Percentiles rank a stretch among this genome's conserved stretches.
phyloP scores from a whole-genome alignment of 306 rosid genomes.

The Sphenostylis stenocarpa region DNA sequence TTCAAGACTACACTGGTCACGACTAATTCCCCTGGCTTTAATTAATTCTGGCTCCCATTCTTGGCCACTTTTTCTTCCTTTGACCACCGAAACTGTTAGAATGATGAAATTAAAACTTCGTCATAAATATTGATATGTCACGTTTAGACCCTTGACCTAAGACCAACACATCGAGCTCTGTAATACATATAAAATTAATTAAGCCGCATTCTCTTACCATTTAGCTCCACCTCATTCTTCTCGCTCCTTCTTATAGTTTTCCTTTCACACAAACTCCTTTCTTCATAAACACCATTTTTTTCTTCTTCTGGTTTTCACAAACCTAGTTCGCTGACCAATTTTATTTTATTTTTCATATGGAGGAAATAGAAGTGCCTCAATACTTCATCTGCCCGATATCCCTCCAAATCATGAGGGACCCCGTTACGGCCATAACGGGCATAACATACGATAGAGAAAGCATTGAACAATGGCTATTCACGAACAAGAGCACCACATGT shows the following conservation, averaged over 20 bases:
- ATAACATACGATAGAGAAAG: slow-evolving; percentile 73
- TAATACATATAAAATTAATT: background rate
- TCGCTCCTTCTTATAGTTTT: background rate
- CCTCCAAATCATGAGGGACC: slow-evolving; percentile 76
- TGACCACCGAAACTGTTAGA: slow-evolving; percentile 54
- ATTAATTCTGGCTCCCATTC: slow-evolving; percentile 5
- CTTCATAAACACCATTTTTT: background rate
- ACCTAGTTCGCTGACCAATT: background rate
- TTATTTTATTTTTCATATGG: slow-evolving; percentile 37
- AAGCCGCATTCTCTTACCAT: slow-evolving; percentile 46
- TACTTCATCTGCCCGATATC: slow-evolving; percentile 74
- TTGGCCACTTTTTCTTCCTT: slow-evolving; percentile 36
- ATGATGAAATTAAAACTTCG: slow-evolving; percentile 1
- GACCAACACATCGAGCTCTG: background rate
- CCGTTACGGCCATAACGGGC: slow-evolving; percentile 73
- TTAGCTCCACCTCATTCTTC: background rate
- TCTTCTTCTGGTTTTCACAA: background rate
- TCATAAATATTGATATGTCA: slow-evolving; percentile 15
- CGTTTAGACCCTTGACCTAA: slow-evolving; percentile 20
- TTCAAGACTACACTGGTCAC: background rate
- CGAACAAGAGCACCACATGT: slow-evolving; percentile 46
- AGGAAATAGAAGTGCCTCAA: slow-evolving; percentile 68
- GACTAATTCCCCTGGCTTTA: background rate
- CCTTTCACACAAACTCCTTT: background rate
- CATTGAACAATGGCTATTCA: slow-evolving; percentile 75